Base-by-base conservation (phyloP, 148 eudicot genomes). In the Rhododendron henanense region DNA sequence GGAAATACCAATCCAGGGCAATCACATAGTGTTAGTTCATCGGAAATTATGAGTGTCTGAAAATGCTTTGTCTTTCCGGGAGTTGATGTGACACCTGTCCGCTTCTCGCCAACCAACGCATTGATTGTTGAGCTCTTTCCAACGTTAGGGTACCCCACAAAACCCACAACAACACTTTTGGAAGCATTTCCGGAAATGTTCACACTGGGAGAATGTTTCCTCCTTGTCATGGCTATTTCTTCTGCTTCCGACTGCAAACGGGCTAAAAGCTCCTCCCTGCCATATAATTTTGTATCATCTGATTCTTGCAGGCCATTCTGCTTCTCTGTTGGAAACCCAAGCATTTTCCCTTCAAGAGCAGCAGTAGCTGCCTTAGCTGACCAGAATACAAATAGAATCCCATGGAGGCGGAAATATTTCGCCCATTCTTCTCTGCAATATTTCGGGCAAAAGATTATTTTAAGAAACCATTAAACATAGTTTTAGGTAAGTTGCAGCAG, bases 351-450 rank as follows among this genome's bases (percentile, higher is more conserved):
- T 85, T 97, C 97, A 69, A 93, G 90, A 83, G 91, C 92, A 48
- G 99, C 98, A 86, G 98, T 82, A 87, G 98, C 99, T 74, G 98
- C 99, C 91, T 94, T 97, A n/a, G 99, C 99, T 50, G 99, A 97
- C 99, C 99, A 97, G 91, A 94, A 97, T 37, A 95, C 63, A 85
- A 89, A 95, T 85, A 97, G 98, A 87, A 95, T 94, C 57, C 93
- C 98, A 11, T 95, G 92, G 84, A 87, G 90, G 81, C n/a, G 93
- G 89, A 95, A 97, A 86, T 93, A 97, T 67, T 92, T 87, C 21
- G 98, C 98, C 99, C 99, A 97, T 88, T 92, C 88, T 37, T 89
- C 90, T 88, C 99, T 95, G 95, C 81, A 90, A 73, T 45, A 45
- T 25, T 53, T 25, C 44, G 74, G 78, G 78, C n/a, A 57, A 84